These are phyloP conservation scores for Circinella umbellata DNA, from an alignment of 371 early-diverging fungal species.

Conservation along the genomic window DNA sequence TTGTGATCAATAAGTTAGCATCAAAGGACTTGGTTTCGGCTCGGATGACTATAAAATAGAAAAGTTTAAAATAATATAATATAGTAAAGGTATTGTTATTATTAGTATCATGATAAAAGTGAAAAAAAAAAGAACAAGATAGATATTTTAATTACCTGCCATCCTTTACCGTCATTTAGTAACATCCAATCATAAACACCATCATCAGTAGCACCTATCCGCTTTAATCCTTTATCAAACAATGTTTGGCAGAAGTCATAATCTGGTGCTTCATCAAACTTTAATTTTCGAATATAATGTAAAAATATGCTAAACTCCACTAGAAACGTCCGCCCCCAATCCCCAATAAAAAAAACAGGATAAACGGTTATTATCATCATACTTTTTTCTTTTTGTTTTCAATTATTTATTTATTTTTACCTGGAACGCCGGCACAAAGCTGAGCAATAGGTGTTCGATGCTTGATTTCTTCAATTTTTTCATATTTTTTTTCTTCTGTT, in stretches of 20 bases:
- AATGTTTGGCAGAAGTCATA: conserved; percentile 81
- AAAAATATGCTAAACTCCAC: conserved; percentile 87
- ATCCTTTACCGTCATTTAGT: conserved; percentile 19
- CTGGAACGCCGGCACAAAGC: conserved; percentile 92
- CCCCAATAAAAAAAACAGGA: background rate
- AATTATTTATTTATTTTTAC: conserved; percentile 62
- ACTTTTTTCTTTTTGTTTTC: too few relatives aligned
- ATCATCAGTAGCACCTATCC: conserved; percentile 75
- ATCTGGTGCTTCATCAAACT: conserved; percentile 93
- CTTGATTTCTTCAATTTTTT: conserved; percentile 98
- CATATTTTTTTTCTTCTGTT: conserved; percentile 98
- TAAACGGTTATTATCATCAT: background rate
- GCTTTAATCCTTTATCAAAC: conserved; percentile 72
- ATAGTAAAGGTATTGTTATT: too few relatives aligned
- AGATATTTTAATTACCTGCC: conserved; percentile 14
- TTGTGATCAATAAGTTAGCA: conserved; percentile 13
- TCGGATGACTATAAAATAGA: conserved; percentile 2
- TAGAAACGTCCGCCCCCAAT: background rate
- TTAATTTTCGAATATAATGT: conserved; percentile 61
- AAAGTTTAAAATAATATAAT: too few relatives aligned
- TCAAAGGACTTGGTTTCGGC: conserved; percentile 11
- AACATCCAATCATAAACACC: conserved; percentile 89
- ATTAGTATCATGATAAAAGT: too few relatives aligned
- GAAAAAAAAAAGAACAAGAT: too few relatives aligned
- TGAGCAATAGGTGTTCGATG: conserved; percentile 92